These are phyloP conservation scores for Globisporangium paroecandrum DNA, from an alignment of 352 stramenopile genomes.

Conservation along the genomic window DNA sequence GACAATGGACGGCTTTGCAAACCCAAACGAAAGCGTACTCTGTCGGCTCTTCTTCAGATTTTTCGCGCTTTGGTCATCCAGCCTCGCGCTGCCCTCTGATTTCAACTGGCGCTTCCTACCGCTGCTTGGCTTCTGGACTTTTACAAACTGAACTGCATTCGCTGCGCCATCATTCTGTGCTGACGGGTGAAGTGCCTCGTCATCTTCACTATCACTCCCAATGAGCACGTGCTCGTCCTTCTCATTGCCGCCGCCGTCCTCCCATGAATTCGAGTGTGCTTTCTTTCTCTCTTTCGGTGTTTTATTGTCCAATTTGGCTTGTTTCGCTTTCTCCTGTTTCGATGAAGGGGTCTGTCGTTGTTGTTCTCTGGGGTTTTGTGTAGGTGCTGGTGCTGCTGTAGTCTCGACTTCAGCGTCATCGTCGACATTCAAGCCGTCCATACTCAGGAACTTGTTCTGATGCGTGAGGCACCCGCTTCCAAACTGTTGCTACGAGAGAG, in stretches of 20 bases:
- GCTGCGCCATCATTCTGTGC: neutral
- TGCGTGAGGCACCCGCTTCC: conserved; percentile 63
- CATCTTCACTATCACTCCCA: conserved; percentile 35
- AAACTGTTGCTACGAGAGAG: conserved; percentile 38
- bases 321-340: conserved; percentile 4
- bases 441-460: conserved; percentile 46
- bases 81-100: neutral
- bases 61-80: neutral
- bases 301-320: conserved; percentile 4
- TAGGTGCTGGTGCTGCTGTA: neutral
- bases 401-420: conserved; percentile 1
- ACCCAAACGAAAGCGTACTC: conserved; percentile 30
- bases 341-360: neutral
- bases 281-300: conserved; percentile 22
- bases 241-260: conserved; percentile 26
- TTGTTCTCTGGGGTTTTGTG: neutral
- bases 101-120: conserved; percentile 13
- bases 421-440: conserved; percentile 28
- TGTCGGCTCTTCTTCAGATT: conserved; percentile 29
- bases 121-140: conserved; percentile 1
- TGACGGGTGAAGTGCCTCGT: conserved; percentile 8
- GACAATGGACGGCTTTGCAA: conserved; percentile 14
- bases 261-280: conserved; percentile 24
- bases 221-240: conserved; percentile 30
- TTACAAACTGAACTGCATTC: neutral